A percentile compares a stretch with the other conserved stretches of the same genome.
Evolutionary conservation across 2,329 filamentous ascomycete genomes (phyloP).

Genomic region (Lasiodiplodia hormozganensis): DNA sequence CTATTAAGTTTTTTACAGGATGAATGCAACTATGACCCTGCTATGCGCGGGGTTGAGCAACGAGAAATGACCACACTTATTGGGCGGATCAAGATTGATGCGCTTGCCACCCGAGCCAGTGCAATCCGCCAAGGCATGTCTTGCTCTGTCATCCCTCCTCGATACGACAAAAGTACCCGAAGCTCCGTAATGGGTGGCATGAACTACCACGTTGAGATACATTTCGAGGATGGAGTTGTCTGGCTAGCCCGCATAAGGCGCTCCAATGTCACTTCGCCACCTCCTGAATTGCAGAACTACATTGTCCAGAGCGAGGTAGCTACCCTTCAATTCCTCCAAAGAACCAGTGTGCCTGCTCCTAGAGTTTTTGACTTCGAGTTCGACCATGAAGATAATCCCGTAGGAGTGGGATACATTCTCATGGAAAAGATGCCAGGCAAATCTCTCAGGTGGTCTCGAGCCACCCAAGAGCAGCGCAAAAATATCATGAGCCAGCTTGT

Average conservation of each 20-base stretch:
- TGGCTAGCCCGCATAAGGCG: conserved; percentile 17
- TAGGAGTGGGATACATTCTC: conserved; percentile 36
- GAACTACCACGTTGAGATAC: conserved; percentile 13
- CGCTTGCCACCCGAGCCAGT: neutral
- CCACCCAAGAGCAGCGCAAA: conserved; percentile 42
- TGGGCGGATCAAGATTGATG: neutral
- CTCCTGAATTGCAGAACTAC: conserved; percentile 35
- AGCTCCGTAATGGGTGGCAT: conserved; percentile 16
- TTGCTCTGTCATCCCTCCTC: neutral
- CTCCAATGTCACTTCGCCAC: conserved; percentile 30
- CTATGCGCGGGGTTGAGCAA: conserved; percentile 1
- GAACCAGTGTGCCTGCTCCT: conserved; percentile 47
- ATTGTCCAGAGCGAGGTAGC: conserved; percentile 52
- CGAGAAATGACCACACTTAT: neutral
- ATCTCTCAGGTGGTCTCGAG: conserved; percentile 46
- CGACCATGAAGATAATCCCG: conserved; percentile 43
- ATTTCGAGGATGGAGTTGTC: conserved; percentile 11
- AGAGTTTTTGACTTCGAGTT: conserved; percentile 48
- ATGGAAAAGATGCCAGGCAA: conserved; percentile 53
- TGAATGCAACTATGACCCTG: neutral
- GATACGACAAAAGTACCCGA: neutral
- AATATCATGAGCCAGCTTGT: conserved; percentile 50
- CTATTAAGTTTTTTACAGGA: neutral
- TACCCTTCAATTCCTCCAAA: conserved; percentile 50
- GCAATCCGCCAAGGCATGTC: neutral